These are phyloP conservation scores for Rhizopogon vesiculosus DNA, from an alignment of 768 basidiomycete species.

Conservation along the genomic window DNA sequence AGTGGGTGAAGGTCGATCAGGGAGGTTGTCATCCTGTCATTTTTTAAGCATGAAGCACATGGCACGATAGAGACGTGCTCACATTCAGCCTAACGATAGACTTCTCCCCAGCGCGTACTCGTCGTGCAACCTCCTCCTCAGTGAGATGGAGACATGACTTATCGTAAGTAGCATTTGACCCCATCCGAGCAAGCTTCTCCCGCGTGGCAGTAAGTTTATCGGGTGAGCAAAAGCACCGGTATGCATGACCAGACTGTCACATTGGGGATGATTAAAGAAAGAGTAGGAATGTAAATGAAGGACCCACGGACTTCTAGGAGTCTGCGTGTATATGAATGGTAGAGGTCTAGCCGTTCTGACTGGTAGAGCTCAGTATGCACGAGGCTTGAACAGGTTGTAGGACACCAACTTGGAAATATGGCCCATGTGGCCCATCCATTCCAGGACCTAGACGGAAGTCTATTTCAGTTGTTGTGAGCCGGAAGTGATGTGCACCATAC, in stretches of 20 bases:
- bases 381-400: background rate
- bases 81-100: constrained; percentile 89
- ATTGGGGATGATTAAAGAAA: background rate
- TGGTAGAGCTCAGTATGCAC: constrained; percentile 27
- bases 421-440: constrained; percentile 65
- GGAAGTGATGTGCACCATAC: constrained; percentile 31
- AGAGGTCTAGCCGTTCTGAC: constrained; percentile 89
- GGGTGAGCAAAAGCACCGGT: constrained; percentile 90
- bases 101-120: constrained; percentile 70
- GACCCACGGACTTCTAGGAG: constrained; percentile 62
- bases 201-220: constrained; percentile 66
- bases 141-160: constrained; percentile 82
- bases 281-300: background rate
- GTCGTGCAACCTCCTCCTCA: constrained; percentile 78
- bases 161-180: constrained; percentile 84
- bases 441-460: constrained; percentile 59
- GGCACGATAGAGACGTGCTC: constrained; percentile 15
- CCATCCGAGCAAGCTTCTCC: constrained; percentile 62
- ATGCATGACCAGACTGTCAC: constrained; percentile 77
- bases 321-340: constrained; percentile 64
- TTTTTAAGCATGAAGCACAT: constrained; percentile 1
- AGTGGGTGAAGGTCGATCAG: constrained; percentile 40
- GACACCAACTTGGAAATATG: constrained; percentile 76
- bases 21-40: constrained; percentile 54
- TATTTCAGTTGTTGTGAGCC: constrained; percentile 2